Evolutionary conservation across 108 stramenopile genomes (phyloP).

Genomic region (Cylindrotheca fusiformis): DNA sequence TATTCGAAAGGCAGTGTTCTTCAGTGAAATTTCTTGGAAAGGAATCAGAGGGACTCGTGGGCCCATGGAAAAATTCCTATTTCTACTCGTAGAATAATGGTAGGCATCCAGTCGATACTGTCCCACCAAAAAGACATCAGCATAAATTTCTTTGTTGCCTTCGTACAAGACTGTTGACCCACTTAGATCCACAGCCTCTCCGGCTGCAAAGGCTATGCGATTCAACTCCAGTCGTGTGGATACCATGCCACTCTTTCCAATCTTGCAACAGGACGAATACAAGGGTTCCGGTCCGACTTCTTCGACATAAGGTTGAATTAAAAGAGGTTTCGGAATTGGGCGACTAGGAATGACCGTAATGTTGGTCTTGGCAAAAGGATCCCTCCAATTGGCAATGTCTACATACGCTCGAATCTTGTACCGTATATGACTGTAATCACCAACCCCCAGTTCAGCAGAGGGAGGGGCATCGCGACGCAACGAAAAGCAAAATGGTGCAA

Average conservation of each 20-base stretch:
- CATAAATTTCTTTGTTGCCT: background rate
- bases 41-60: background rate
- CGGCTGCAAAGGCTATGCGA: slow-evolving; percentile 13
- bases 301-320: background rate
- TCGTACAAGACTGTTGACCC: slow-evolving; percentile 10
- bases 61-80: background rate
- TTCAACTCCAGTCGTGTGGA: background rate
- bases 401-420: slow-evolving; percentile 17
- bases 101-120: background rate
- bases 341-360: slow-evolving; percentile 14
- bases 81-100: background rate
- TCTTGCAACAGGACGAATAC: background rate
- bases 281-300: background rate
- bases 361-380: slow-evolving; percentile 4
- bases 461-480: slow-evolving; percentile 12
- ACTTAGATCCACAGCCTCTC: slow-evolving; percentile 6
- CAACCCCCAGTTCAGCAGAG: slow-evolving; percentile 11
- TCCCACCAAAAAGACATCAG: slow-evolving; percentile 2
- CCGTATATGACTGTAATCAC: slow-evolving; percentile 10
- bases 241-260: slow-evolving; percentile 1
- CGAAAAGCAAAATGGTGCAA: slow-evolving; percentile 17
- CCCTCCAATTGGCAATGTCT: slow-evolving; percentile 8
- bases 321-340: slow-evolving; percentile 3
- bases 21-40: background rate
- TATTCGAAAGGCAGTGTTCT: background rate